Evolutionary conservation across 2,329 filamentous ascomycete genomes (phyloP).

Genomic region (Epichloe uncinata): DNA sequence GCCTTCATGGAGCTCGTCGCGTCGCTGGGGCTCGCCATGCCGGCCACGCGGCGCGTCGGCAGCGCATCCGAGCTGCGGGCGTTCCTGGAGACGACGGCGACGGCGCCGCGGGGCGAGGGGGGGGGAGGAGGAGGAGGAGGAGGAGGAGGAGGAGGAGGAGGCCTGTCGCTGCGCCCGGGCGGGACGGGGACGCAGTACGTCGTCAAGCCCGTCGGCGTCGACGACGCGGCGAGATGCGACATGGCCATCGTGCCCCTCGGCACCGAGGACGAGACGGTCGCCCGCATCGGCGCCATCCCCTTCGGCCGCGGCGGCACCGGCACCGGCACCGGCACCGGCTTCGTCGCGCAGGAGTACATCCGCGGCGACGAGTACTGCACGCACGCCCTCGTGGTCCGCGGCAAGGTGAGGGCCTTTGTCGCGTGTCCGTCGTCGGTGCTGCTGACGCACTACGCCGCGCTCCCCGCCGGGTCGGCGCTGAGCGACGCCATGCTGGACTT

Average conservation of each 20-base stretch:
- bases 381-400: conserved; percentile 53
- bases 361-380: conserved; percentile 53
- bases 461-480: conserved; percentile 40
- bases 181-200: conserved; percentile 35
- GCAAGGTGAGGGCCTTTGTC: conserved; percentile 51
- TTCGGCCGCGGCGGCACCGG: conserved; percentile 25
- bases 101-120: too few relatives aligned
- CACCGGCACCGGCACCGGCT: conserved; percentile 32
- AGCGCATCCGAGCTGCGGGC: conserved; percentile 37
- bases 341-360: conserved; percentile 51
- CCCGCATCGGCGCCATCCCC: conserved; percentile 28
- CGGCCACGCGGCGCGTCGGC: conserved; percentile 39
- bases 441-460: conserved; percentile 51
- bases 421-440: conserved; percentile 51
- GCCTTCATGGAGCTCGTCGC: conserved; percentile 47
- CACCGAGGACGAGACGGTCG: conserved; percentile 41
- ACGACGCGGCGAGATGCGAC: conserved; percentile 43
- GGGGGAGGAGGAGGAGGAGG: too few relatives aligned
- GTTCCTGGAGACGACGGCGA: conserved; percentile 28
- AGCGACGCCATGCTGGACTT: conserved; percentile 50
- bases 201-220: conserved; percentile 51
- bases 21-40: conserved; percentile 38
- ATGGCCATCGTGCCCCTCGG: conserved; percentile 52
- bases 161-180: neutral
- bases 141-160: too few relatives aligned